These are phyloP conservation scores for Colletotrichum sp. DNA, from an alignment of 2,329 filamentous ascomycete species.

Conservation along the genomic window DNA sequence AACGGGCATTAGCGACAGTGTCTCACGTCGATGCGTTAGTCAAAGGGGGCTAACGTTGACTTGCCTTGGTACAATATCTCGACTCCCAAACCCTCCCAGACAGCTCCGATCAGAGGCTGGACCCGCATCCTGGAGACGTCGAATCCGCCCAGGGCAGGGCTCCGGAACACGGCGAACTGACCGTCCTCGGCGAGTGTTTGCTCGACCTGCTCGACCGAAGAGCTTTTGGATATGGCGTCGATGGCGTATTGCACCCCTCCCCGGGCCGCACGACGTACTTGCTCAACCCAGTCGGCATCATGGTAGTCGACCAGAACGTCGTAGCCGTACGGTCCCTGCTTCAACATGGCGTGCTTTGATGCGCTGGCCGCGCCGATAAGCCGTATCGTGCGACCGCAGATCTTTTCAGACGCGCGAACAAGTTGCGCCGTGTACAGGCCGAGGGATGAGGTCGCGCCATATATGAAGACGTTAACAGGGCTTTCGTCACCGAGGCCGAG, in stretches of 20 bases:
- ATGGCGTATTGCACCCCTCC: conserved; percentile 39
- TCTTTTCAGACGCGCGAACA: conserved; percentile 15
- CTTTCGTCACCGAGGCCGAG: neutral
- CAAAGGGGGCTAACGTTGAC: neutral
- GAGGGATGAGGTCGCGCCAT: conserved; percentile 37
- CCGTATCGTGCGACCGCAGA: conserved; percentile 12
- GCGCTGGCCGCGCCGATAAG: conserved; percentile 35
- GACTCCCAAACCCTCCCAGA: conserved; percentile 46
- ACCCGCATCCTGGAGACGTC: conserved; percentile 26
- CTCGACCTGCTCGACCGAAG: conserved; percentile 35
- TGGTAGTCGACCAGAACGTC: conserved; percentile 43
- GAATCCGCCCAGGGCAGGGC: conserved; percentile 26
- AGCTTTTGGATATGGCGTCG: conserved; percentile 44
- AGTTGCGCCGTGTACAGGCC: conserved; percentile 38
- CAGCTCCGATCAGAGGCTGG: conserved; percentile 43
- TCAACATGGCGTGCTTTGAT: conserved; percentile 29
- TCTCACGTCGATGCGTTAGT: neutral
- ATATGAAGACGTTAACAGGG: conserved; percentile 30
- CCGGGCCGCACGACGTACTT: conserved; percentile 29
- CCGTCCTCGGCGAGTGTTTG: conserved; percentile 30
- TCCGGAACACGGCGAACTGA: conserved; percentile 29
- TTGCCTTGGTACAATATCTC: conserved; percentile 41
- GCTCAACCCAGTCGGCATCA: conserved; percentile 34
- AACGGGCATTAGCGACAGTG: neutral
- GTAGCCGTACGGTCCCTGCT: conserved; percentile 38